These are phyloP conservation scores for Solanum sejunctum DNA, from an alignment of 257 asterid genomes.

Conservation along the genomic window DNA sequence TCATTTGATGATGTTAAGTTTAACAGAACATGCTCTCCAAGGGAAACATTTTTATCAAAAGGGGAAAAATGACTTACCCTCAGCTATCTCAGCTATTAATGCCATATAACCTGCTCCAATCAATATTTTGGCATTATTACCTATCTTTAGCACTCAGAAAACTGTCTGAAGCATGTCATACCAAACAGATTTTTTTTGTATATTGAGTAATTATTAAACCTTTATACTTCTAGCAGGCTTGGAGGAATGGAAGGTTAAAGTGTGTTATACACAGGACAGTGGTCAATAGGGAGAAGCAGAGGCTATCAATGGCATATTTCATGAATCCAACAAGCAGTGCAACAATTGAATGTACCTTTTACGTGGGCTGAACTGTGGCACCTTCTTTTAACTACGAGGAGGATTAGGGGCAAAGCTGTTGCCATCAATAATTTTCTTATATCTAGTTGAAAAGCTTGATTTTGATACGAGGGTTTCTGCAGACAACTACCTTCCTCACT, in stretches of 20 bases:
- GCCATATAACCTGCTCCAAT: not conserved
- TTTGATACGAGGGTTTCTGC: too few species aligned
- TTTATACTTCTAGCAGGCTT: conserved; percentile 1
- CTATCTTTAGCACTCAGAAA: not conserved
- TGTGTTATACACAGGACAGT: conserved; percentile 17
- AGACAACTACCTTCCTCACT: too few species aligned
- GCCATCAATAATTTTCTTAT: conserved; percentile 11
- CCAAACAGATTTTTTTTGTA: not conserved
- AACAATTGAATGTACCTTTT: conserved; percentile 8
- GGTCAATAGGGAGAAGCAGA: conserved; percentile 7
- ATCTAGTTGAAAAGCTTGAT: not conserved
- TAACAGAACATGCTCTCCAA: not conserved
- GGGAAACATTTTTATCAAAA: not conserved
- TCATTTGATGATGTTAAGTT: not conserved
- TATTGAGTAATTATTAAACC: not conserved
- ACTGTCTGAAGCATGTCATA: not conserved
- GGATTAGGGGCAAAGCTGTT: conserved; percentile 13
- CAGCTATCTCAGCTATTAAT: not conserved
- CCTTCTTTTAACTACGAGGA: conserved; percentile 7
- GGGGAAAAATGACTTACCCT: not conserved
- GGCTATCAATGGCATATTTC: conserved; percentile 17
- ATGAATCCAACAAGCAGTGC: conserved; percentile 7
- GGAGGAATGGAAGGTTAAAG: conserved; percentile 17
- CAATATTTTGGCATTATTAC: not conserved
- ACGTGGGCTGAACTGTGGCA: conserved; percentile 14